Percentiles rank a stretch among this genome's conserved stretches.
phyloP scores from a whole-genome alignment of 192 early-diverging fungal genomes.

The Backusella sp. region DNA sequence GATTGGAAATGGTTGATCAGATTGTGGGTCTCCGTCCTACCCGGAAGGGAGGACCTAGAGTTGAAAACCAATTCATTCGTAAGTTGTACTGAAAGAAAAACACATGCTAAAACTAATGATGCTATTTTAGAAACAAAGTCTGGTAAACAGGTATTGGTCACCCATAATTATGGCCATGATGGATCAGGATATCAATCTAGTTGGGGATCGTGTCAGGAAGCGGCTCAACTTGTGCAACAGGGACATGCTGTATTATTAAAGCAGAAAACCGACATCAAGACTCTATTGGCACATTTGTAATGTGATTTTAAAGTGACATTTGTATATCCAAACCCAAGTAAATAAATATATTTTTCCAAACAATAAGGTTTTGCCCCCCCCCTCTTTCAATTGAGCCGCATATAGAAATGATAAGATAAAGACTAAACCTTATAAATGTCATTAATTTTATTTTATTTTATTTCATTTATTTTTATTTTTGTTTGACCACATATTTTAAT shows the following conservation, averaged over 20 bases:
- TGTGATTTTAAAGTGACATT: background rate
- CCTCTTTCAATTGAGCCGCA: too few species aligned
- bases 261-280: background rate
- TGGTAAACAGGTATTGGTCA: conserved; percentile 39
- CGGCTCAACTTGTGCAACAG: conserved; percentile 35
- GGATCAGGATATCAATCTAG: conserved; percentile 57
- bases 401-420: too few species aligned
- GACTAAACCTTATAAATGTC: too few species aligned
- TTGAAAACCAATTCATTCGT: conserved; percentile 53
- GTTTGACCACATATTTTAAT: background rate
- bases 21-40: conserved; percentile 57
- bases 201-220: conserved; percentile 52
- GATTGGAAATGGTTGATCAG: conserved; percentile 42
- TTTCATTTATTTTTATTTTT: background rate
- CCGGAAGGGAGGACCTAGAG: conserved; percentile 44
- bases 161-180: conserved; percentile 69
- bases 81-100: conserved; percentile 18
- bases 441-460: too few species aligned
- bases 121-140: background rate
- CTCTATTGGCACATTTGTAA: background rate
- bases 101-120: background rate
- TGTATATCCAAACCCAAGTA: background rate
- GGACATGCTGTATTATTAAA: conserved; percentile 13
- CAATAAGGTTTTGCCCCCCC: too few species aligned
- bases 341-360: background rate